Percentiles rank a stretch among this genome's conserved stretches.
phyloP scores from a whole-genome alignment of 2,329 filamentous ascomycete genomes.

The Xylaria sp. region DNA sequence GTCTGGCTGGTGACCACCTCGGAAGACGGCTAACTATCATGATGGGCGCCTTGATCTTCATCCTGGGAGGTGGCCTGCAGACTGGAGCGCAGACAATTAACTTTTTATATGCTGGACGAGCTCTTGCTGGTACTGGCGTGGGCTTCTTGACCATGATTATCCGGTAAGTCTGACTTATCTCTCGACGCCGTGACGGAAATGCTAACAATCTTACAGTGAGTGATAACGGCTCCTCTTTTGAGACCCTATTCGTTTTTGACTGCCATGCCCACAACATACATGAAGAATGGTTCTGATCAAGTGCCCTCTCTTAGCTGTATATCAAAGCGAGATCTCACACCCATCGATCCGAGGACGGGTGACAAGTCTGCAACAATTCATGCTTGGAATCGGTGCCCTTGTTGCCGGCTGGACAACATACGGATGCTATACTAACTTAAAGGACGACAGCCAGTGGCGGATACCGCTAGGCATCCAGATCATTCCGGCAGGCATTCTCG shows the following conservation, averaged over 20 bases:
- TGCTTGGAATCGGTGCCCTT: constrained; percentile 80
- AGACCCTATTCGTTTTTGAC: no score
- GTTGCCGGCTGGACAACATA: constrained; percentile 79
- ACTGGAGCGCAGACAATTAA: constrained; percentile 69
- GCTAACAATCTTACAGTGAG: constrained; percentile 31
- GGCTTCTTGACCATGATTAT: constrained; percentile 57
- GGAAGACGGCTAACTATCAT: constrained; percentile 76
- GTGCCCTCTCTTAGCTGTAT: constrained; percentile 60
- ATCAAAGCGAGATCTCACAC: constrained; percentile 83
- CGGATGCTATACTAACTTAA: constrained; percentile 56
- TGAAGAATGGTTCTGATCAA: no score
- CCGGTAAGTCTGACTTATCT: constrained; percentile 46
- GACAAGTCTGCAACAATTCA: constrained; percentile 82
- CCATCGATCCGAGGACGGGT: constrained; percentile 80
- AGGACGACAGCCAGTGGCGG: constrained; percentile 58
- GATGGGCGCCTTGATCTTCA: constrained; percentile 76
- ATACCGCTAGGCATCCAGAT: constrained; percentile 76
- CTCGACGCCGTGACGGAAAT: not conserved
- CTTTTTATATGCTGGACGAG: constrained; percentile 77
- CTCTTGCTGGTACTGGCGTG: constrained; percentile 73
- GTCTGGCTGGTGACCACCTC: constrained; percentile 66
- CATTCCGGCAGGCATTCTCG: constrained; percentile 72
- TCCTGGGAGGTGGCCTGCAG: constrained; percentile 77
- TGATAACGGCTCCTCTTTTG: no score
- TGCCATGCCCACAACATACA: no score